Percentiles rank a stretch among this genome's conserved stretches.
phyloP scores from a whole-genome alignment of 352 stramenopile genomes.

The Blastocystis sp. region DNA sequence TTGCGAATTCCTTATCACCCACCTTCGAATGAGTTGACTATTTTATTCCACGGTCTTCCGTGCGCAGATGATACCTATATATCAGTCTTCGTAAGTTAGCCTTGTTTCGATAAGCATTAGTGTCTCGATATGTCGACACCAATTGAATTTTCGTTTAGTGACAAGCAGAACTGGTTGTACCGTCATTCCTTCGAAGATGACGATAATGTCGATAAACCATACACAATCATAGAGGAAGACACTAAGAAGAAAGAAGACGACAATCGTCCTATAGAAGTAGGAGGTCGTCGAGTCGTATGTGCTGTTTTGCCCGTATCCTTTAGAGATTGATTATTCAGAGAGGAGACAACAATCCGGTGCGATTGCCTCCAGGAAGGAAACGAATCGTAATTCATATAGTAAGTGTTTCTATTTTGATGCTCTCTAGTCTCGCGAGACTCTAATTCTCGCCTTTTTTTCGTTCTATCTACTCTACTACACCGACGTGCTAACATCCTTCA shows the following conservation, averaged over 20 bases:
- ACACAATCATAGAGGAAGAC: neutral
- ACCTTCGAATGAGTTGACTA: neutral
- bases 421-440: neutral
- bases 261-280: neutral
- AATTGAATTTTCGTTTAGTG: neutral
- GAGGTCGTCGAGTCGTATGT: neutral
- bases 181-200: neutral
- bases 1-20: neutral
- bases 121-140: neutral
- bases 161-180: neutral
- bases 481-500: neutral
- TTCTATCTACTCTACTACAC: constrained; percentile 23
- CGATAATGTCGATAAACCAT: neutral
- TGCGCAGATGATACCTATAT: neutral
- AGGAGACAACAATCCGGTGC: neutral
- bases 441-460: neutral
- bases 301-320: neutral
- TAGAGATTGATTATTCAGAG: neutral
- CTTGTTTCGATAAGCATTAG: neutral
- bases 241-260: neutral
- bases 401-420: neutral
- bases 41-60: neutral
- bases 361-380: neutral
- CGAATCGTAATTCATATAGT: neutral
- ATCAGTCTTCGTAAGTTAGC: neutral